Evolutionary conservation across 2,329 filamentous ascomycete genomes (phyloP).

Genomic region (Epichloe sylvatica): DNA sequence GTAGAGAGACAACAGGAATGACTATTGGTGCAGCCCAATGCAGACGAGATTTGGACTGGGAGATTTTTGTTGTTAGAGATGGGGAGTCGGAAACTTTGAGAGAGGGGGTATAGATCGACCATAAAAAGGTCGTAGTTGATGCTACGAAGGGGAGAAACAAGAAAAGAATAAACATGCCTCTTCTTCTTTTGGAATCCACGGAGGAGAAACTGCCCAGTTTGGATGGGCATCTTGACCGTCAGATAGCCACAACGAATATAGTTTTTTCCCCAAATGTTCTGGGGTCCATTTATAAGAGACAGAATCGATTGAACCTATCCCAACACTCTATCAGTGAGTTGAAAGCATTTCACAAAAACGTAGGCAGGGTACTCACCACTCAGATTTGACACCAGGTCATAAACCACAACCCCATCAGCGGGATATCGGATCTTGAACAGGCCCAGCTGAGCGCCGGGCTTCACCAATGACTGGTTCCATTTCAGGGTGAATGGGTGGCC

Average conservation of each 20-base stretch:
- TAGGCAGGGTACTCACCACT: constrained; percentile 13
- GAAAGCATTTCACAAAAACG: background rate
- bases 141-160: background rate
- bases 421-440: constrained; percentile 20
- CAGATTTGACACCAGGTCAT: constrained; percentile 17
- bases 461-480: constrained; percentile 18
- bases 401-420: constrained; percentile 15
- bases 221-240: constrained; percentile 10
- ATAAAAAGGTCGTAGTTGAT: background rate
- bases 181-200: constrained; percentile 17
- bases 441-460: constrained; percentile 12
- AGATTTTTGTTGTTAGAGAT: background rate
- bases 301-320: constrained; percentile 13
- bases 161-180: constrained; percentile 7
- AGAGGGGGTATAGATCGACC: too few relatives aligned
- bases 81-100: background rate
- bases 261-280: constrained; percentile 11
- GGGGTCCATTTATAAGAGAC: constrained; percentile 18
- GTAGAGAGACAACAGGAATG: constrained; percentile 17
- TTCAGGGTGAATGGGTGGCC: constrained; percentile 15
- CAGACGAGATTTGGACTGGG: constrained; percentile 10
- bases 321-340: constrained; percentile 4
- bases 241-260: constrained; percentile 19
- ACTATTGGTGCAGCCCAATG: constrained; percentile 17
- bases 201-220: constrained; percentile 19